Evolutionary conservation across 768 basidiomycete species (phyloP), one percentile per base, ranked within the genome.

Genomic region (Lactifluus subvellereus): DNA sequence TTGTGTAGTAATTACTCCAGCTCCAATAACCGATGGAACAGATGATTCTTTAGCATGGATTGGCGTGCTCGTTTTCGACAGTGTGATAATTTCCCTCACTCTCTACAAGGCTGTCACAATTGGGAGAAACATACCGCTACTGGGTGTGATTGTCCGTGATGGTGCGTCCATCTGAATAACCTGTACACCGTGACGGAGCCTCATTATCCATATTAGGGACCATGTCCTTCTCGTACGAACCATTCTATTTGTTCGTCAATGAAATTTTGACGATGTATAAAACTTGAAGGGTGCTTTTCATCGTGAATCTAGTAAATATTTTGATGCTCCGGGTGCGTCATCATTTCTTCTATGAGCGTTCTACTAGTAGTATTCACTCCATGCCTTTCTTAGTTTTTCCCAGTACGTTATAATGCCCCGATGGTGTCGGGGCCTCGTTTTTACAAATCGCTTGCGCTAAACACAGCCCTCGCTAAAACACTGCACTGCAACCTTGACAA

Each of bases 51-150:
- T 27, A 27, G 27, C 27, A 27, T 27, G 27, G 27, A 27, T 20
- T 8, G 57, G 62, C 20, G 16, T 64, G 14, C 45, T 59, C 32
- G 30, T 59, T 27, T 54, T 52, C 16, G 59, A 54, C 30, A 33
- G 50, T 27, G 3, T 32, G 16, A 30, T 49, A 5, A 49, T 37
- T 13, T 55, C 37, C n/a, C 54, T 54, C 20, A 54, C 60, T 22
- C 20, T 45, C 4, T 40, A 49, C 52, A 49, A 49, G 35, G 57
- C 57, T 6, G 7, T 35, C 16, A 30, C 20, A 33, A 37, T 49
- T 11, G 45, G 57, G 20, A 49, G 35, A 47, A 47, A 47, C 16
- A 38, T 38, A 22, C 45, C n/a, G 20, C 32, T 57, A 6, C 27
- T 27, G 27, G 27, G 33, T 27, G 27, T 27, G 27, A 27, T 27